These are phyloP conservation scores for Aspergillus intermedius DNA, from an alignment of 2,329 filamentous ascomycete species.

Conservation along the genomic window DNA sequence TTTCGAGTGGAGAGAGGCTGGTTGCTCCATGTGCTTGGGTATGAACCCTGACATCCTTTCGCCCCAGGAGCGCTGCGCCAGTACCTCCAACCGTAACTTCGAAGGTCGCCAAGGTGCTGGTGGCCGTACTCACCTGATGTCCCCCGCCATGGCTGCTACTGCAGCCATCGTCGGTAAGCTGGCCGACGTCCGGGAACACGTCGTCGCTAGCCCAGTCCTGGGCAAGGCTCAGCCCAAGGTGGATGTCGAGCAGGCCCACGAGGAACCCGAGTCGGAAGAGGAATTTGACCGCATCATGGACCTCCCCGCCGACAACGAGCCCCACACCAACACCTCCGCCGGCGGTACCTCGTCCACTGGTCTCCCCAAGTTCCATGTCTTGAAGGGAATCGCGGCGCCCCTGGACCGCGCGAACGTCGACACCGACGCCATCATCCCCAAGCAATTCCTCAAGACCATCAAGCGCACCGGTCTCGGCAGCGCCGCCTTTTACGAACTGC, in stretches of 20 bases:
- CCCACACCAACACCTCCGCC: constrained; percentile 56
- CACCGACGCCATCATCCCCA: constrained; percentile 98
- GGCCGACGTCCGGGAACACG: constrained; percentile 78
- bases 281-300: constrained; percentile 60
- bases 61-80: constrained; percentile 86
- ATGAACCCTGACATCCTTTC: constrained; percentile 99
- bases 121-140: constrained; percentile 91
- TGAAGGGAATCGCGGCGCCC: constrained; percentile 82
- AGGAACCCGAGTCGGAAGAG: constrained; percentile 54
- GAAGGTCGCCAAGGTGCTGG: constrained; percentile 91
- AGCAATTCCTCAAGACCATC: constrained; percentile 98
- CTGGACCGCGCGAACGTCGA: constrained; percentile 87
- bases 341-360: constrained; percentile 47
- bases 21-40: constrained; percentile 97
- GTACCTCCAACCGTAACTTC: constrained; percentile 95
- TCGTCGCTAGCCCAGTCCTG: constrained; percentile 42
- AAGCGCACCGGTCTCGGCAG: constrained; percentile 89
- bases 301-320: constrained; percentile 55
- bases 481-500: constrained; percentile 79
- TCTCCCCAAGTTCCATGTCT: constrained; percentile 73
- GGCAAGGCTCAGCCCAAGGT: constrained; percentile 51
- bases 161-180: constrained; percentile 86
- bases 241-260: constrained; percentile 52
- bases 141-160: constrained; percentile 91
- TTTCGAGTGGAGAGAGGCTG: constrained; percentile 96